Evolutionary conservation across 805 yeast genomes (phyloP).

Genomic region (Yarrowia sp.): DNA sequence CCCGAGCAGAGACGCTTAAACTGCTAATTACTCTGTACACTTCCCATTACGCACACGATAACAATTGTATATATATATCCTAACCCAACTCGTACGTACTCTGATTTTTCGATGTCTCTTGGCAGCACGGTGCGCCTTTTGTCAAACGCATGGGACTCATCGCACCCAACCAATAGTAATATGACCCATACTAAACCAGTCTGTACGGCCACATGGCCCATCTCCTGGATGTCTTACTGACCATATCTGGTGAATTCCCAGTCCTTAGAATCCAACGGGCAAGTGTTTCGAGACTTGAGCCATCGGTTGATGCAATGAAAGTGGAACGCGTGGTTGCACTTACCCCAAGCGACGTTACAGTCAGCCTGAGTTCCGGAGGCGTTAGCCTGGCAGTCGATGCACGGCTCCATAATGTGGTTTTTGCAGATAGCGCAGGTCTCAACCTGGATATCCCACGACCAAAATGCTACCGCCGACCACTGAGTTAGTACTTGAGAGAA

Average conservation of each 20-base stretch:
- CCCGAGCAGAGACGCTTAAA: background rate
- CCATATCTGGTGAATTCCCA: constrained; percentile 82
- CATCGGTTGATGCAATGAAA: constrained; percentile 94
- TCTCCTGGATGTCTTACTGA: constrained; percentile 42
- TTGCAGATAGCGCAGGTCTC: constrained; percentile 98
- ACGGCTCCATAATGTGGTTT: constrained; percentile 96
- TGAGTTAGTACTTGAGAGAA: constrained; percentile 17
- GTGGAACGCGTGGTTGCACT: constrained; percentile 97
- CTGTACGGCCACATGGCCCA: background rate
- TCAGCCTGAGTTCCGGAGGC: constrained; percentile 61
- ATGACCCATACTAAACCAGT: background rate
- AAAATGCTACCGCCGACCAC: constrained; percentile 99
- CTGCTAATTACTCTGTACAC: no score
- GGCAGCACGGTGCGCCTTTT: background rate
- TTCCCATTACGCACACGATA: background rate
- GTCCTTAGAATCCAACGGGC: constrained; percentile 92
- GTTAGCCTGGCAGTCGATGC: constrained; percentile 90
- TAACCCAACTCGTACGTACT: constrained; percentile 8
- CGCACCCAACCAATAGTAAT: background rate
- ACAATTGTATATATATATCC: constrained; percentile 13
- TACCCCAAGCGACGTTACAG: constrained; percentile 96
- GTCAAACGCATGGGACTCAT: background rate
- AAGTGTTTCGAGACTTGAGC: constrained; percentile 91
- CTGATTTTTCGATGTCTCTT: background rate
- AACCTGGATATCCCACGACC: constrained; percentile 98